phyloP scores from a whole-genome alignment of 306 rosid genomes.

The Abrus precatorius region DNA sequence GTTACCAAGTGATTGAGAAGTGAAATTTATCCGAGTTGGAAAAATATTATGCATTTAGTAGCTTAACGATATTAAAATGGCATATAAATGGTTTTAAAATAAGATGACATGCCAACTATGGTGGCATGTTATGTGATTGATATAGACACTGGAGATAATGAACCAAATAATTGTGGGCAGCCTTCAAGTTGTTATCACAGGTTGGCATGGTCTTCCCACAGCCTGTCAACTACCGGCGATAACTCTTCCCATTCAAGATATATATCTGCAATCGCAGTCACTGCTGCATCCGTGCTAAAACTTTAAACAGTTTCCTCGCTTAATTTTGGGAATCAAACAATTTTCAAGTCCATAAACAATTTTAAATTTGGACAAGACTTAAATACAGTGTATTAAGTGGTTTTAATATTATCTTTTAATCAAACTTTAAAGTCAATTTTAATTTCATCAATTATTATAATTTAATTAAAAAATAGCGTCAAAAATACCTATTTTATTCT shows the following conservation, averaged over 20 bases:
- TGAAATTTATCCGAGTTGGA: slow-evolving; percentile 2
- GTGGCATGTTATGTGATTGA: slow-evolving; percentile 35
- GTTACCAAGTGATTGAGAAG: neutral
- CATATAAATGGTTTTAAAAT: slow-evolving; percentile 22
- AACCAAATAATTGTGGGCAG: slow-evolving; percentile 44
- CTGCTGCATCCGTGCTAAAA: neutral
- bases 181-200: slow-evolving; percentile 50
- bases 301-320: neutral
- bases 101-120: neutral
- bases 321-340: slow-evolving; percentile 9
- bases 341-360: neutral
- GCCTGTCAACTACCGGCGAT: slow-evolving; percentile 53
- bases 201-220: slow-evolving; percentile 60
- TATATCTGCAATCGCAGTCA: slow-evolving; percentile 2
- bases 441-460: too few species aligned
- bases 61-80: slow-evolving; percentile 19
- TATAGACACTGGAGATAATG: neutral
- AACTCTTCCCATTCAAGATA: neutral
- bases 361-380: too few species aligned
- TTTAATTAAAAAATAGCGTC: too few species aligned
- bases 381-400: too few species aligned
- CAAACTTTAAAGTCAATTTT: too few species aligned
- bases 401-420: too few species aligned
- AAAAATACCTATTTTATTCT: too few species aligned
- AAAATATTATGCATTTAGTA: slow-evolving; percentile 21